Evolutionary conservation across 1,284 basidiomycete species (phyloP).

Genomic region (Cryptococcus floricola): DNA sequence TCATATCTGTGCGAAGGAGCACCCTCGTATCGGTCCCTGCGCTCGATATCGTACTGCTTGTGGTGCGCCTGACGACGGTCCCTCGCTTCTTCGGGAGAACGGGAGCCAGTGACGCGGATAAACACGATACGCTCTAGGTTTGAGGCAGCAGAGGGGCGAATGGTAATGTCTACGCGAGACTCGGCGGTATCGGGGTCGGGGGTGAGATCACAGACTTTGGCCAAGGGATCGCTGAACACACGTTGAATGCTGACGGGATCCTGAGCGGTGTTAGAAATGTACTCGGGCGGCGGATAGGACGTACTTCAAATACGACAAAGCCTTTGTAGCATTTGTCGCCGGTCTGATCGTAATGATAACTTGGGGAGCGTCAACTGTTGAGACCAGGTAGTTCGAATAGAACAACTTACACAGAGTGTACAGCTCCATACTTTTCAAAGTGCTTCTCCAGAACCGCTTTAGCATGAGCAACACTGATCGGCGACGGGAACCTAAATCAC

Average conservation of each 20-base stretch:
- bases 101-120: conserved; percentile 25
- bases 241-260: conserved; percentile 8
- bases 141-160: conserved; percentile 7
- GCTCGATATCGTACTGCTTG: not conserved
- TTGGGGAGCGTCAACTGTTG: conserved; percentile 1
- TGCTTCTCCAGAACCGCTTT: conserved; percentile 19
- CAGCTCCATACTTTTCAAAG: conserved; percentile 27
- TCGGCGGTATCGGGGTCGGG: conserved; percentile 5
- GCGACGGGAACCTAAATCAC: conserved; percentile 23
- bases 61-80: not conserved
- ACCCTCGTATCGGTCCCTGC: not conserved
- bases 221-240: conserved; percentile 23
- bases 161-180: conserved; percentile 10
- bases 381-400: not conserved
- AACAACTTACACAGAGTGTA: conserved; percentile 25
- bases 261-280: conserved; percentile 12
- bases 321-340: conserved; percentile 16
- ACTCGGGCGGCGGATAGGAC: conserved; percentile 1
- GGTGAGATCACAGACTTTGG: conserved; percentile 9
- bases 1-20: too few relatives aligned
- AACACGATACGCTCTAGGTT: conserved; percentile 15
- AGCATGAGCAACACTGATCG: conserved; percentile 16
- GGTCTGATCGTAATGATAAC: conserved; percentile 13
- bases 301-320: conserved; percentile 33
- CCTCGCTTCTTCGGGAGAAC: conserved; percentile 17